Percentiles rank a stretch among this genome's conserved stretches.
Conservation (phyloP, 129 eudicot genomes). For the Oenanthe sinensis region DNA sequence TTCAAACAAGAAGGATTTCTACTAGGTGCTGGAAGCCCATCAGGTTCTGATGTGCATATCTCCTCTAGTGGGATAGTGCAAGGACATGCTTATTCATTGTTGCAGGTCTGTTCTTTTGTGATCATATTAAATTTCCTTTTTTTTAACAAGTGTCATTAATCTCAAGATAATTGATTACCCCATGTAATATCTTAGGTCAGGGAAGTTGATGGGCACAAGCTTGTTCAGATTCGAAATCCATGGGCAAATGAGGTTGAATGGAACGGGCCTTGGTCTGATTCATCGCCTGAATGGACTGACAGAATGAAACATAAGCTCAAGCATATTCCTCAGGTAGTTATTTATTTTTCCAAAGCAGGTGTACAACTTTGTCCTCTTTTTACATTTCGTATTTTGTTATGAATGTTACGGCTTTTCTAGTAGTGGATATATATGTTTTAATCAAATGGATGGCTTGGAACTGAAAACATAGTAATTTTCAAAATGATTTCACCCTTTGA, state of each 20-base stretch:
- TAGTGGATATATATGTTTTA: not conserved
- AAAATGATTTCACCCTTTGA: not conserved
- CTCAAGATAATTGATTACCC: not conserved
- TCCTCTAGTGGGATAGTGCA: slow-evolving; percentile 98
- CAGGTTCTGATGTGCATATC: slow-evolving; percentile 94
- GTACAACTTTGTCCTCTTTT: not conserved
- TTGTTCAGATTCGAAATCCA: slow-evolving; percentile 94
- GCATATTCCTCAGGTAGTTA: slow-evolving; percentile 71
- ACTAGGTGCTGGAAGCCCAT: slow-evolving; percentile 97
- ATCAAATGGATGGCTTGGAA: not conserved
- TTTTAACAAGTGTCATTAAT: not conserved
- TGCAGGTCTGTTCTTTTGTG: slow-evolving; percentile 45
- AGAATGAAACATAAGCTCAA: slow-evolving; percentile 96
- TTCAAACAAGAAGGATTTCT: slow-evolving; percentile 94
- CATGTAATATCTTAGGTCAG: slow-evolving; percentile 40
- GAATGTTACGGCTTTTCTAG: not conserved
- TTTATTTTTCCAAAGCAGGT: not conserved
- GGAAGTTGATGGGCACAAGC: slow-evolving; percentile 89
- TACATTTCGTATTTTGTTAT: not conserved
- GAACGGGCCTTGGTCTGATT: slow-evolving; percentile 99
- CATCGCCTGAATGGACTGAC: slow-evolving; percentile 97
- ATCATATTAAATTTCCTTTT: not conserved
- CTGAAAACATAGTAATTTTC: not conserved
- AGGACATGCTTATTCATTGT: slow-evolving; percentile 94
- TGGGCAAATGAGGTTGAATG: slow-evolving; percentile 99